Evolutionary conservation across 139 green algal species (phyloP).

Genomic region (Chlamydomonas sphaeroides): DNA sequence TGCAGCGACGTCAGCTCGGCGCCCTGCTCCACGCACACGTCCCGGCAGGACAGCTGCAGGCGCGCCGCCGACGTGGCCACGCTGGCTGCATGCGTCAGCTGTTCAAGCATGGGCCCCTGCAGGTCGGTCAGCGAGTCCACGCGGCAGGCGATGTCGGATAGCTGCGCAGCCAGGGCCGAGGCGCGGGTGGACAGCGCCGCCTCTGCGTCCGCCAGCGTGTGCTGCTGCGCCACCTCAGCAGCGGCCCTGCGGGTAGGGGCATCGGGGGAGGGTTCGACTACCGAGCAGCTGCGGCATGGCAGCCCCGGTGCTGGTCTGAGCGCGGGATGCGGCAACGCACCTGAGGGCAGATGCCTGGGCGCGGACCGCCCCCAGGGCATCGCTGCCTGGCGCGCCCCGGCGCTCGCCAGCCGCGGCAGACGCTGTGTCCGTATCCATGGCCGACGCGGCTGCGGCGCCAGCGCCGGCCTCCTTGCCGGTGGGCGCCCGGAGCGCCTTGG

Average conservation of each 20-base stretch:
- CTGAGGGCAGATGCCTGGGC: too few species aligned
- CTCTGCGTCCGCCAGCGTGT: background rate
- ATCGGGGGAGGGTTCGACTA: background rate
- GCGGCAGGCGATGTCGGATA: background rate
- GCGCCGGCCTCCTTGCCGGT: background rate
- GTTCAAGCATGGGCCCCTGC: background rate
- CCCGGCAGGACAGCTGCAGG: slow-evolving; percentile 4
- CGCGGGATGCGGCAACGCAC: too few species aligned
- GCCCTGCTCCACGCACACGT: background rate
- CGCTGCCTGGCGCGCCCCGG: too few species aligned
- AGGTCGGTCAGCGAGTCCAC: background rate
- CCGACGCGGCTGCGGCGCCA: too few species aligned
- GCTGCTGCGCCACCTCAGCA: background rate
- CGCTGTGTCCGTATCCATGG: too few species aligned
- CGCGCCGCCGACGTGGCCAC: background rate
- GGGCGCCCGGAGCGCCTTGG: background rate
- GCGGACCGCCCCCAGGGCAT: too few species aligned
- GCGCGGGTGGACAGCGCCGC: background rate
- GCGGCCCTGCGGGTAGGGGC: background rate
- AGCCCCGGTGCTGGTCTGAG: too few species aligned
- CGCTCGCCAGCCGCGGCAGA: too few species aligned
- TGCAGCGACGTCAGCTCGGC: slow-evolving; percentile 6
- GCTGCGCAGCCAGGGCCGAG: background rate
- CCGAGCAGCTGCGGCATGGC: too few species aligned
- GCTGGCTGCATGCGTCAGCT: background rate